Base-by-base conservation (phyloP, 768 basidiomycete species). In the Cyathus striatus region DNA sequence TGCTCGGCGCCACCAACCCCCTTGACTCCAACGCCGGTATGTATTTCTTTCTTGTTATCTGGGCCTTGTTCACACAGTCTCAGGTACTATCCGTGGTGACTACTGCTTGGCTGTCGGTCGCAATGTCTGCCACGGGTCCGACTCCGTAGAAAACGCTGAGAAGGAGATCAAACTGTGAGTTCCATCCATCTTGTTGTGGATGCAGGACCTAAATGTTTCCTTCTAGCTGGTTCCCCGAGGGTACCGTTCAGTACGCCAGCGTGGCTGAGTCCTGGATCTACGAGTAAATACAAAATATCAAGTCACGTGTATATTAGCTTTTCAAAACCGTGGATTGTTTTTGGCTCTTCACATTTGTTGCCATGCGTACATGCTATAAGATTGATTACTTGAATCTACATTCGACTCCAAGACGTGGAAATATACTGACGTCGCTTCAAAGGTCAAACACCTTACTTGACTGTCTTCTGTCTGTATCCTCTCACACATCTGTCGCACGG, bases 1-100 rank as follows among this genome's bases (percentile, higher is more conserved):
- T 96, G 90, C 84, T 95, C 51, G 95, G 95, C 60, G 82, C 92
- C 36, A 96, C 95, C 60, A 96, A 99, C 83, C 96, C 96, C 47
- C 81, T 97, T 49, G 76, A 76, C 27, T 97, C 95, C 50, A 70
- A 80, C 49, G 78, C 88, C 51, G 95, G 94, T 87, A 51, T 48
- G 81, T 65, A 30, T 27, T 36, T 34, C 18, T 41, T 30, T 9
- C 16, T 6, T 20, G 20, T 32, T 6, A 32, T 5, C 7, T 50
- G 48, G 22, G 17, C 17, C 6, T 36, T 36, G 17, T 18, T 36
- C 40, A 42, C 20, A 40, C 34, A 23, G 42, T 35, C 38, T 35
- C 26, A 90, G 90, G 91, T 47, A 88, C 93, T 49, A 97, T 97
- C 73, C 91, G 94, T 65, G 94, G 92, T 45, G 93, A 96, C 73